Base-by-base conservation (phyloP, 78 protist species). In the Capsaspora owczarzaki region DNA sequence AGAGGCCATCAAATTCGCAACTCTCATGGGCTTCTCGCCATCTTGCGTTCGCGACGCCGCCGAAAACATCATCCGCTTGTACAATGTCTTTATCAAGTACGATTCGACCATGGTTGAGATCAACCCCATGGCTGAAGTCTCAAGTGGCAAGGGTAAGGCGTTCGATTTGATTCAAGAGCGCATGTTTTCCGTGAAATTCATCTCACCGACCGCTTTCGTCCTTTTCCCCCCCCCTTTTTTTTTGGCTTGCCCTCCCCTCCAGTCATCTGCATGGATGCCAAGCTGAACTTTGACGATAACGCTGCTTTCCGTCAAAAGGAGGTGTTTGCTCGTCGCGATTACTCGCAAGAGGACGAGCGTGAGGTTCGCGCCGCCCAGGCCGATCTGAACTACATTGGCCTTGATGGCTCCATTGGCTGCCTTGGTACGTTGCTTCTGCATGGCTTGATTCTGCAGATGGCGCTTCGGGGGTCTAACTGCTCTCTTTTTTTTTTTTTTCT, bases 371-470 rank as follows among this genome's bases (percentile, higher is more conserved):
- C 99, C 16, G 76, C 88, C 70, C 82, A 88, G 83, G 77, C 40
- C 66, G 96, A 90, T 81, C 91, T 96, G 74, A 97, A 96, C 93
- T 97, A 89, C 85, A 87, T 97, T 82, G 98, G 95, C 37, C 76
- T 96, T 47, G 98, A 95, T 81, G 99, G 99, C 56, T 89, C 84
- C 89, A 94, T 97, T 79, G 99, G 98, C 22, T 97, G 98, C 91
- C 78, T 97, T 47, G 91, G 61, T 77, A 46, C 70, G 80, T 78
- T 33, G 41, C 42, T 12, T n/a, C 40, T 47, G 56, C 33, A 10
- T 47, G 61, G 14, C 23, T 49, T n/a, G n/a, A n/a, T n/a, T n/a
- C n/a, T n/a, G n/a, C n/a, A n/a, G n/a, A n/a, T n/a, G n/a, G n/a
- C n/a, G n/a, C 35, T 72, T 6, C 70, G 5, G 5, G 51, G 51